Conservation (phyloP, 2,329 filamentous ascomycete species). For the Tolypocladium paradoxum region DNA sequence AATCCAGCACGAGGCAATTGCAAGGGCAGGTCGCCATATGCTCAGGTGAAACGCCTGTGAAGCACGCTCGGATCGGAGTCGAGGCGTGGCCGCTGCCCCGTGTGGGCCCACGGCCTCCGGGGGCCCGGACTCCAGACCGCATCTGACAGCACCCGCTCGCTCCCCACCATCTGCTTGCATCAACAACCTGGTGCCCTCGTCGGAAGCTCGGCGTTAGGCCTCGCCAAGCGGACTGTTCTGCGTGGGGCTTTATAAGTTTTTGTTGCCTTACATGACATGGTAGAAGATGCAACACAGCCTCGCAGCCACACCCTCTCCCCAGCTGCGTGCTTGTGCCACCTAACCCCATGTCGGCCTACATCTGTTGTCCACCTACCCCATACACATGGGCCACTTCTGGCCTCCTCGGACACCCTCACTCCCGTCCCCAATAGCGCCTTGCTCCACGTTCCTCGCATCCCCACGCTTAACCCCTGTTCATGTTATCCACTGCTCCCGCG, state of each 20-base stretch:
- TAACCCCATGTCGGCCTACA: neutral
- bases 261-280: neutral
- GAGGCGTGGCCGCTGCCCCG: neutral
- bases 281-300: neutral
- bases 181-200: neutral
- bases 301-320: neutral
- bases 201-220: too few species aligned
- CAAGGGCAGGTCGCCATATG: too few species aligned
- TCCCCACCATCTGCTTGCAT: too few species aligned
- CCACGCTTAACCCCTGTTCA: neutral
- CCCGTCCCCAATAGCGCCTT: neutral
- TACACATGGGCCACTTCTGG: neutral
- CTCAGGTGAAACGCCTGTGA: neutral
- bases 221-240: neutral
- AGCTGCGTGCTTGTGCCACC: neutral
- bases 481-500: constrained; percentile 3
- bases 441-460: neutral
- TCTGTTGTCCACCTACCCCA: neutral
- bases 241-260: neutral
- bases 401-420: neutral
- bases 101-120: neutral
- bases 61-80: neutral
- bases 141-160: neutral
- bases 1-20: too few species aligned
- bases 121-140: neutral